phyloP scores from a whole-genome alignment of 2,329 filamentous ascomycete species.

The Penicillium sp. region DNA sequence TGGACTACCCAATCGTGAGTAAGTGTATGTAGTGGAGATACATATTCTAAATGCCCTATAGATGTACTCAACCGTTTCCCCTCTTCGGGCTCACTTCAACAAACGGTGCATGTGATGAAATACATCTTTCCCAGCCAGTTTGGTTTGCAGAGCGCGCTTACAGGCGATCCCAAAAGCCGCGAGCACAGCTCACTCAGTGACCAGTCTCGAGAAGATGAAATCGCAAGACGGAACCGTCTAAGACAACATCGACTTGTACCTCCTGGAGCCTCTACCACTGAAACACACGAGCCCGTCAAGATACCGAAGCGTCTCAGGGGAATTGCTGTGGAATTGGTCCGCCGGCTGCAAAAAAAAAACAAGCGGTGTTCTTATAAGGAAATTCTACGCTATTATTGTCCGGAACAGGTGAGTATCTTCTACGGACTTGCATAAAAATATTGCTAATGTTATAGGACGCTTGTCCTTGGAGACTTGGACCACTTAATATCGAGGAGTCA shows the following conservation, averaged over 20 bases:
- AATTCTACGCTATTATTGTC: constrained; percentile 81
- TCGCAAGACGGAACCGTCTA: constrained; percentile 45
- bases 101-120: constrained; percentile 77
- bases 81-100: constrained; percentile 45
- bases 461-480: constrained; percentile 31
- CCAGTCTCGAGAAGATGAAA: constrained; percentile 88
- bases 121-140: constrained; percentile 95
- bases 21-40: constrained; percentile 61
- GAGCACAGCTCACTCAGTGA: constrained; percentile 78
- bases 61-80: constrained; percentile 79
- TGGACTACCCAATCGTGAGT: constrained; percentile 68
- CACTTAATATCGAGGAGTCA: constrained; percentile 15
- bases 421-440: neutral
- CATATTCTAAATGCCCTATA: constrained; percentile 40
- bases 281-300: constrained; percentile 21
- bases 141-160: constrained; percentile 90
- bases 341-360: constrained; percentile 72
- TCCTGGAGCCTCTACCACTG: constrained; percentile 1
- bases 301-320: constrained; percentile 65
- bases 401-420: constrained; percentile 51
- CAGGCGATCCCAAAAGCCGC: constrained; percentile 65
- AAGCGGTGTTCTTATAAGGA: constrained; percentile 77
- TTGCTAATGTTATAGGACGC: constrained; percentile 27
- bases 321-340: constrained; percentile 61
- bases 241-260: constrained; percentile 19